Evolutionary conservation across 1,139 yeast species (phyloP), one percentile per base, ranked within the genome.

Genomic region (Yamadazyma mexicana): DNA sequence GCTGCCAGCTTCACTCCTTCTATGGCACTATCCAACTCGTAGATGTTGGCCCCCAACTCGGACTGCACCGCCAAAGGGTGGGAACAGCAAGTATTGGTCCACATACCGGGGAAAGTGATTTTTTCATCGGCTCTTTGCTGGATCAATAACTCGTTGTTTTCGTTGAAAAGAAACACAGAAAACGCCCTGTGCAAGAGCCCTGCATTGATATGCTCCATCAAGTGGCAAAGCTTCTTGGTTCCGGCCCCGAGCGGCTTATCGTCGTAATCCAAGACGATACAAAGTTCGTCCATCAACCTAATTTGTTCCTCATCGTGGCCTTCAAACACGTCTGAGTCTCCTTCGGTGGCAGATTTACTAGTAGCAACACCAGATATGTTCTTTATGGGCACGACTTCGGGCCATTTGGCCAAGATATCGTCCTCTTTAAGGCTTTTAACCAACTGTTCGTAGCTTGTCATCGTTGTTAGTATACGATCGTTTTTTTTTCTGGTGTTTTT

Each of bases 11-110:
- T 87, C 39, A 80, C 95, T 41, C 98, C 98, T 18, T 65, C 64
- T 8, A 92, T 71, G 15, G 95, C 86, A 31, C 52, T 55, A 10
- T 50, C 41, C 45, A 72, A 59, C 24, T 72, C 65, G 47, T 75
- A 17, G 45, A 54, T 14, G 43, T 43, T 30, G 16, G 47, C 42
- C 14, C 64, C 50, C 56, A 89, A 69, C 63, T 92, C 99, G 30
- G 79, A 69, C 28, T 83, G 77, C 20, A 88, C 80, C 45, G 96
- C 88, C 43, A 92, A 72, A 5, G 99, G 99, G 62, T 92, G 99
- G 0, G 98, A 91, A 62, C 99, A 92, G 64, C 98, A 94, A 2
- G 99, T 94, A 62, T 92, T 92, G 31, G 99, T 92, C 99, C 99
- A 92, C 84, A 88, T 81, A 43, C 79, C 80, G 2, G 98, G 95